These are phyloP conservation scores for Canavalia ensiformis DNA, from an alignment of 306 rosid genomes.

Conservation along the genomic window DNA sequence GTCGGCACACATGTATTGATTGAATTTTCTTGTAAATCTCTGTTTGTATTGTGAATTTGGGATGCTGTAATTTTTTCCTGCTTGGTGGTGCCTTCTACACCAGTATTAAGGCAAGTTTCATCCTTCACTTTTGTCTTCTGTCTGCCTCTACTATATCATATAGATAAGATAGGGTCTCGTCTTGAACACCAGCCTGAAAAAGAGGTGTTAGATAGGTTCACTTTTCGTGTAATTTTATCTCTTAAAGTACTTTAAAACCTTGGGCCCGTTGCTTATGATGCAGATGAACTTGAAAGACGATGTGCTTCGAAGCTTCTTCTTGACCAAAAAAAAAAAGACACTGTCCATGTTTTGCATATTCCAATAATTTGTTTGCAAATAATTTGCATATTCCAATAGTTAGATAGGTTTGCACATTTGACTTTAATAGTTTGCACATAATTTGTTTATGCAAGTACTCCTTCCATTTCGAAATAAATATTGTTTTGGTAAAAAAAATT, in stretches of 20 bases:
- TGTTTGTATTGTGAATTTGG: conserved; percentile 28
- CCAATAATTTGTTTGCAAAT: not conserved
- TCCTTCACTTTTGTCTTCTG: not conserved
- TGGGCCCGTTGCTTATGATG: conserved; percentile 12
- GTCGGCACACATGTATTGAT: conserved; percentile 48
- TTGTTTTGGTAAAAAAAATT: too few species aligned
- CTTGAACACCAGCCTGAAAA: not conserved
- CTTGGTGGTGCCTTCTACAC: not conserved
- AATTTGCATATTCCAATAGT: too few species aligned
- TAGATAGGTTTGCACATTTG: too few species aligned
- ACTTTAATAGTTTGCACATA: too few species aligned
- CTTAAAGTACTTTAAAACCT: not conserved
- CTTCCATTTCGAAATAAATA: too few species aligned
- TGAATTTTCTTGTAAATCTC: conserved; percentile 45
- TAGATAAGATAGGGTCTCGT: conserved; percentile 8
- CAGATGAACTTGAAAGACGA: not conserved
- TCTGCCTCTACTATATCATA: not conserved
- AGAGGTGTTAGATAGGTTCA: not conserved
- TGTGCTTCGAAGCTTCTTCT: conserved; percentile 3
- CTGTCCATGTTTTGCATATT: not conserved
- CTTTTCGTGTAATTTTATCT: not conserved
- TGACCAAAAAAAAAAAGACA: not conserved
- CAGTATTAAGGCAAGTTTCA: conserved; percentile 7
- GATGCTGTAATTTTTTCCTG: conserved; percentile 27
- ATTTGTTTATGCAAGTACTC: too few species aligned